phyloP scores from a whole-genome alignment of 2,329 filamentous ascomycete genomes.

The Raffaelea deltoideospora region DNA sequence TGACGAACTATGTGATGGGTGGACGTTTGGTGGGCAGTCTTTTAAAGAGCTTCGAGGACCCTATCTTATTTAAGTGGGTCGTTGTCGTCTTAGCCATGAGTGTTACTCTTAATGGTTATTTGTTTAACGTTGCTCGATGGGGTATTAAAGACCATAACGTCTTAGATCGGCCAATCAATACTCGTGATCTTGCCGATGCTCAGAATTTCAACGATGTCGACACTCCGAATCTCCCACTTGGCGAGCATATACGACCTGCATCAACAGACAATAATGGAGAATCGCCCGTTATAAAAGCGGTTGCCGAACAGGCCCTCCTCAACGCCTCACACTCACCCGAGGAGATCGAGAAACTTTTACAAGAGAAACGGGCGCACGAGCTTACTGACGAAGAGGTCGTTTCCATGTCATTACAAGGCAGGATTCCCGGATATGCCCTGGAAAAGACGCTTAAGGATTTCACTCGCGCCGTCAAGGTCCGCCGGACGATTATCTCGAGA shows the following conservation, averaged over 20 bases:
- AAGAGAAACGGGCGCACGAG: slow-evolving; percentile 61
- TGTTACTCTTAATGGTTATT: slow-evolving; percentile 85
- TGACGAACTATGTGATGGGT: slow-evolving; percentile 31
- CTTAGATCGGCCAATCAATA: slow-evolving; percentile 42
- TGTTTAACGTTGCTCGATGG: slow-evolving; percentile 95
- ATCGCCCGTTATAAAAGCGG: slow-evolving; percentile 19
- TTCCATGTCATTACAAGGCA: slow-evolving; percentile 69
- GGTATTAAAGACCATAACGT: slow-evolving; percentile 79
- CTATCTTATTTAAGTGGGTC: slow-evolving; percentile 95
- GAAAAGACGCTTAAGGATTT: slow-evolving; percentile 88
- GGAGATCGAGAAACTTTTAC: slow-evolving; percentile 64
- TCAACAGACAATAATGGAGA: slow-evolving; percentile 43
- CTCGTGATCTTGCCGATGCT: slow-evolving; percentile 47
- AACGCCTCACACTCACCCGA: slow-evolving; percentile 20
- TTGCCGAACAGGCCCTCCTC: slow-evolving; percentile 12
- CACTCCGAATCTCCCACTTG: slow-evolving; percentile 35
- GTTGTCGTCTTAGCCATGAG: slow-evolving; percentile 81
- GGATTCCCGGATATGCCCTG: slow-evolving; percentile 85
- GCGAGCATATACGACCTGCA: slow-evolving; percentile 36
- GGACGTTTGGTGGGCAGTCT: slow-evolving; percentile 80
- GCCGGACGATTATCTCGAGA: slow-evolving; percentile 72
- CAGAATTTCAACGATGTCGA: slow-evolving; percentile 50
- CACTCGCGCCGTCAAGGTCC: slow-evolving; percentile 85
- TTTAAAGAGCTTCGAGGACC: slow-evolving; percentile 88
- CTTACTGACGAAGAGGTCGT: slow-evolving; percentile 79